Percentiles rank a stretch among this genome's conserved stretches.
These are phyloP conservation scores for Cadophora sp. DNA, from an alignment of 2,329 filamentous ascomycete species.

Conservation along the genomic window DNA sequence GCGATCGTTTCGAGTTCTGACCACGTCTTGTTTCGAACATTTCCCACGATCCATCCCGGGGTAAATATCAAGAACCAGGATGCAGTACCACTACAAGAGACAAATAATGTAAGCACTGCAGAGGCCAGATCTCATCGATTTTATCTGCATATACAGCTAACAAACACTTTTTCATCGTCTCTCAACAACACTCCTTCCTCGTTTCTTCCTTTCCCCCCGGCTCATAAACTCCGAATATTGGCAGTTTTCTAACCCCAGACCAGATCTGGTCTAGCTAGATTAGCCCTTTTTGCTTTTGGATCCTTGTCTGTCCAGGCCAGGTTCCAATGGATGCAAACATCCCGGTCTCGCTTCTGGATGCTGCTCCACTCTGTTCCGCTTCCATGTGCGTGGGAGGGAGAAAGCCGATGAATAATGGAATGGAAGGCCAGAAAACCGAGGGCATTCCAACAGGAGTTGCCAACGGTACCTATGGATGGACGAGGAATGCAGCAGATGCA, in stretches of 20 bases:
- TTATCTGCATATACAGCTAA: too few species aligned
- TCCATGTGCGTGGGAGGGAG: not conserved
- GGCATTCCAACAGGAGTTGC: not conserved
- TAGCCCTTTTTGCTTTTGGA: too few species aligned
- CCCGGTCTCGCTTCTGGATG: constrained; percentile 2
- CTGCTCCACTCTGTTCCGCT: not conserved
- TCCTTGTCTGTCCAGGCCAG: not conserved
- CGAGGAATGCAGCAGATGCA: too few species aligned
- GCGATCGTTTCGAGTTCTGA: too few species aligned
- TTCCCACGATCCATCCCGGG: too few species aligned
- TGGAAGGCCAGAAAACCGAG: not conserved
- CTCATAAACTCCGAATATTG: constrained; percentile 1
- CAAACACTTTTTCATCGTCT: not conserved
- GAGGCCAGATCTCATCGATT: not conserved
- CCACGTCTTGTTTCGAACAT: too few species aligned
- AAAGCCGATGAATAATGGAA: not conserved
- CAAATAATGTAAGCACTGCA: too few species aligned
- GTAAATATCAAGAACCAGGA: too few species aligned
- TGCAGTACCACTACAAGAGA: too few species aligned
- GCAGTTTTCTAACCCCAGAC: not conserved
- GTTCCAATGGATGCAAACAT: not conserved
- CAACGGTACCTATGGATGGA: too few species aligned
- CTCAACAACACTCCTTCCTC: not conserved
- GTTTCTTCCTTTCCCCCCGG: not conserved
- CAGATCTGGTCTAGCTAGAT: constrained; percentile 3